phyloP scores from a whole-genome alignment of 371 early-diverging fungal genomes.

The Syncephalis fuscata region DNA sequence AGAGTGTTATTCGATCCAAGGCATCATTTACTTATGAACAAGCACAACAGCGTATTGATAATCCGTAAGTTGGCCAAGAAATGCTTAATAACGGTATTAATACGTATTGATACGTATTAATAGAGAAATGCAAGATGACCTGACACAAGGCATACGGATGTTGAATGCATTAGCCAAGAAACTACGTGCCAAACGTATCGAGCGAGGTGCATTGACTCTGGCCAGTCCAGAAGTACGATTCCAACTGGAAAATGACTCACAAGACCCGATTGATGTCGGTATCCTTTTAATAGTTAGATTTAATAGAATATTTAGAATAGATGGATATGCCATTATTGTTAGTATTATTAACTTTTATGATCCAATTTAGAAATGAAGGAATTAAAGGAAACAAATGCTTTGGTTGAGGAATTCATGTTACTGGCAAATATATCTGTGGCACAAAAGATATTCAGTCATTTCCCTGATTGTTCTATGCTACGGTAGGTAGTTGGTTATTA shows the following conservation, averaged over 20 bases:
- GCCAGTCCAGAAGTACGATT: conserved; percentile 81
- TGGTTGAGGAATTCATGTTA: conserved; percentile 99
- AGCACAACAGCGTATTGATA: conserved; percentile 89
- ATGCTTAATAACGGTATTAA: neutral
- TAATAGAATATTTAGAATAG: neutral
- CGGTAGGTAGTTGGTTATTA: conserved; percentile 16
- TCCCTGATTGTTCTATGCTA: conserved; percentile 83
- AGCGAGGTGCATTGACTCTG: conserved; percentile 65
- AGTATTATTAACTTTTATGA: neutral
- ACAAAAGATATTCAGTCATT: conserved; percentile 59
- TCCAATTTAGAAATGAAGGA: conserved; percentile 54
- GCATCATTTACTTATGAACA: conserved; percentile 96
- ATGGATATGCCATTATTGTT: neutral
- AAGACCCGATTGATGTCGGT: conserved; percentile 65
- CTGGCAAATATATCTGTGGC: conserved; percentile 97
- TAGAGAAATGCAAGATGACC: conserved; percentile 55
- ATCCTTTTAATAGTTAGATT: conserved; percentile 12
- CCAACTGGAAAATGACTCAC: conserved; percentile 69
- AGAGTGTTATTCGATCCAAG: conserved; percentile 86
- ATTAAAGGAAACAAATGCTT: conserved; percentile 82
- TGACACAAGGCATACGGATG: conserved; percentile 65
- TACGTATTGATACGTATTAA: neutral
- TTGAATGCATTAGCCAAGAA: conserved; percentile 82
- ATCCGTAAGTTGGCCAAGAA: conserved; percentile 23
- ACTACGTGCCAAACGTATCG: conserved; percentile 55